phyloP scores from a whole-genome alignment of 108 stramenopile genomes.

The Cylindrotheca closterium region DNA sequence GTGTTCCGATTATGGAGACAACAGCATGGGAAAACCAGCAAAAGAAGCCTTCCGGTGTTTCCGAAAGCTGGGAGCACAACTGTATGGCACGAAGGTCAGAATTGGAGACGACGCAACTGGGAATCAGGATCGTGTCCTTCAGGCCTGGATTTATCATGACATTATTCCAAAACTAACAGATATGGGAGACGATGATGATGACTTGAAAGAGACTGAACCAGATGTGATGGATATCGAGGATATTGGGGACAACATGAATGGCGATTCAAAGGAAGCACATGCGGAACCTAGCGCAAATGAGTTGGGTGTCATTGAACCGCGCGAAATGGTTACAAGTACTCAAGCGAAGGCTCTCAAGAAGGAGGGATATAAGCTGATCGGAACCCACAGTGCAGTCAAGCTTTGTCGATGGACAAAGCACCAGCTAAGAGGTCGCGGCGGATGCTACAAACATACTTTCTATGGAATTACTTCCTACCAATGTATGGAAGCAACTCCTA shows the following conservation, averaged over 20 bases:
- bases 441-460: constrained; percentile 97
- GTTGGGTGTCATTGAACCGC: constrained; percentile 34
- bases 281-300: too few species aligned
- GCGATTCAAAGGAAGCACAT: constrained; percentile 24
- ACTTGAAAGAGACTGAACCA: constrained; percentile 50
- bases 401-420: constrained; percentile 98
- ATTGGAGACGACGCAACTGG: constrained; percentile 82
- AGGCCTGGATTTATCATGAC: constrained; percentile 42
- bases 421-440: constrained; percentile 92
- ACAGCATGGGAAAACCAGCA: constrained; percentile 79
- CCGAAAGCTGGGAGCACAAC: constrained; percentile 64
- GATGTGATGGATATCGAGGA: constrained; percentile 92
- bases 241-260: constrained; percentile 71
- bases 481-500: constrained; percentile 97
- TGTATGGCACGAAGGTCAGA: constrained; percentile 33
- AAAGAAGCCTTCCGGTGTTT: constrained; percentile 57
- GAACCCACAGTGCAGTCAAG: constrained; percentile 95
- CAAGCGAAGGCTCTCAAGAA: constrained; percentile 91
- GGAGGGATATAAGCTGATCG: constrained; percentile 96
- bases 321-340: constrained; percentile 93
- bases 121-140: constrained; percentile 50
- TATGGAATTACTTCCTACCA: constrained; percentile 96
- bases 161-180: constrained; percentile 27
- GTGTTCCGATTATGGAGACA: constrained; percentile 78
- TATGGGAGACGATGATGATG: constrained; percentile 41